Conservation (phyloP, 2,329 filamentous ascomycete species). For the Boeremia lycopersici region DNA sequence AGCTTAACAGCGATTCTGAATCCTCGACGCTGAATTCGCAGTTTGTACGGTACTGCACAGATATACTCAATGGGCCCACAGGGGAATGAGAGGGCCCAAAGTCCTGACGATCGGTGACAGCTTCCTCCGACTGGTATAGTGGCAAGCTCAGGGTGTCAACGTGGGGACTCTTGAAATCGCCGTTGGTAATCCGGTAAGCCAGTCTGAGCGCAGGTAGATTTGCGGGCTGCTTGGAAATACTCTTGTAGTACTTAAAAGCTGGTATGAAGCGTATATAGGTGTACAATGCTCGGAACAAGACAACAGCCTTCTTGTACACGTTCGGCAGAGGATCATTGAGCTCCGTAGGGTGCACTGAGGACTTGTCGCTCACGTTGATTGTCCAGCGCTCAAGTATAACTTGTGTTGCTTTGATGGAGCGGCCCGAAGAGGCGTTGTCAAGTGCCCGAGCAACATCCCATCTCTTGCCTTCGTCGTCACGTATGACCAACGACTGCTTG, state of each 20-base stretch:
- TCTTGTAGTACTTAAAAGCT: constrained; percentile 82
- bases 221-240: constrained; percentile 70
- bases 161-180: constrained; percentile 57
- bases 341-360: constrained; percentile 61
- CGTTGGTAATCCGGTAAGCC: constrained; percentile 78
- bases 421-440: constrained; percentile 61
- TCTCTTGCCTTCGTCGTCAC: constrained; percentile 87
- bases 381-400: constrained; percentile 91
- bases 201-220: constrained; percentile 70
- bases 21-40: constrained; percentile 92
- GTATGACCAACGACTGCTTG: constrained; percentile 83
- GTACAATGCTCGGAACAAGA: constrained; percentile 89
- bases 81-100: constrained; percentile 88
- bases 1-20: constrained; percentile 87
- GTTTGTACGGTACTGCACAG: constrained; percentile 83
- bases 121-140: constrained; percentile 61
- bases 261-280: constrained; percentile 82
- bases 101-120: constrained; percentile 73
- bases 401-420: constrained; percentile 61
- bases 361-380: constrained; percentile 73
- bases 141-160: constrained; percentile 75
- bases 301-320: constrained; percentile 96
- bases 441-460: constrained; percentile 91
- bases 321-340: constrained; percentile 72
- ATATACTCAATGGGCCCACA: constrained; percentile 79